Evolutionary conservation across 139 green algal genomes (phyloP), one percentile per base, ranked within the genome.

Genomic region (Choricystis sp.): DNA sequence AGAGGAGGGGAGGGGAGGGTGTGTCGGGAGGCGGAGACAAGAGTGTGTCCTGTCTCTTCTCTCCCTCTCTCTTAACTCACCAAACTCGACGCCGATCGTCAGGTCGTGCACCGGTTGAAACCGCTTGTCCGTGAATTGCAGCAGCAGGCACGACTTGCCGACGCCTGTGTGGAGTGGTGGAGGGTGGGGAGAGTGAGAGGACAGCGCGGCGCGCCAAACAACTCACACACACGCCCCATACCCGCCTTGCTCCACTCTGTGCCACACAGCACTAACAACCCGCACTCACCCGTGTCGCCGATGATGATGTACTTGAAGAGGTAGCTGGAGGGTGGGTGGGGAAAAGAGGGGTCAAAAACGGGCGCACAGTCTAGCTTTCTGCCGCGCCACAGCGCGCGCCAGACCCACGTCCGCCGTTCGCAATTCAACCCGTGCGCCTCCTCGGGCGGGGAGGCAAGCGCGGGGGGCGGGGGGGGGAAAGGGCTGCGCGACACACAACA

Each of bases 231-330:
- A 27, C 5, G 26, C 61, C 25, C 21, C 24, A 3, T 40, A 30
- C 4, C 31, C 40, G 3, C 22, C 19, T 27, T 61, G 24, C 5
- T 20, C 23, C 28, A 21, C 23, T 3, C 2, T 59, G 3, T 24
- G 30, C 21, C 19, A 19, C 28, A 2, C 31, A 31, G 3, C 30
- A 59, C 40, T 3, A 3, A 63, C 25, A 59, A 63, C 26, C 55
- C 22, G 49, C 24, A 59, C 74, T 25, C 19, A 91, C 87, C 88
- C 66, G 85, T 96, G 71, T 97, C 89, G 19, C 93, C 93, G 62
- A 99, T 99, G 59, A 99, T 98, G 64, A 99, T 99, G 74, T 99
- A 98, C 79, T 94, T 96, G 81, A 94, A 91, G 3, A 95, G 75
- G 69, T 95, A 95, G 61, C 81, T 90, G 72, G n/a, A 31, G 25